These are phyloP conservation scores for Colletotrichum cordylinicola DNA, from an alignment of 2,329 filamentous ascomycete genomes.

Conservation along the genomic window DNA sequence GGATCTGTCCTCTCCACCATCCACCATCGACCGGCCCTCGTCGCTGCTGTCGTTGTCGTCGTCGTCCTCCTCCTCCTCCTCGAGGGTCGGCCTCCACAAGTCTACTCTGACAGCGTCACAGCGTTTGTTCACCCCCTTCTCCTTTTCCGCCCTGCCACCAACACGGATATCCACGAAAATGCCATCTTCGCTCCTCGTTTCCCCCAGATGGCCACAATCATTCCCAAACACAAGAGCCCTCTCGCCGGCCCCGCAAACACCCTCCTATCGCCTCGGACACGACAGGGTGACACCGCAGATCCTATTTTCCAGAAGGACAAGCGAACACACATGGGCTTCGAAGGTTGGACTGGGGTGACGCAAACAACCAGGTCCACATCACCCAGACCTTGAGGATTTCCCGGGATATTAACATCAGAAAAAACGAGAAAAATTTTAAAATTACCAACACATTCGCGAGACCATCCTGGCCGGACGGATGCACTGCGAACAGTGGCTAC, in stretches of 20 bases:
- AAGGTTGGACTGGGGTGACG: conserved; percentile 10
- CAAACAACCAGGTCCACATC: conserved; percentile 7
- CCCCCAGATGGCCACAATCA: conserved; percentile 12
- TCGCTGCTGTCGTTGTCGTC: neutral
- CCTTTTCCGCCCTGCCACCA: neutral
- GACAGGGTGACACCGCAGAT: conserved; percentile 21
- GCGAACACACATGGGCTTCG: conserved; percentile 3
- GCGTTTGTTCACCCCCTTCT: neutral
- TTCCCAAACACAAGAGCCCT: conserved; percentile 11
- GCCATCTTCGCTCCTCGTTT: neutral
- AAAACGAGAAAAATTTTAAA: conserved; percentile 18
- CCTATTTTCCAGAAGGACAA: conserved; percentile 24
- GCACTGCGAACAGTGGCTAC: neutral
- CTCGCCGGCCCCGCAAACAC: conserved; percentile 10
- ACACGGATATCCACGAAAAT: neutral
- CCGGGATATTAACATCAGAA: conserved; percentile 17
- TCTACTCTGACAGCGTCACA: neutral
- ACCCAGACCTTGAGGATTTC: conserved; percentile 6
- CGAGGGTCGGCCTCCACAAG: neutral
- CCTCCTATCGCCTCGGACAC: neutral
- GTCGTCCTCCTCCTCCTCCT: neutral
- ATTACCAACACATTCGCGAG: neutral
- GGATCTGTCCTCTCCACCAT: neutral
- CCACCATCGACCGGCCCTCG: neutral
- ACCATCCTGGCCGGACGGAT: neutral